Evolutionary conservation across 2,329 filamentous ascomycete species (phyloP).

Genomic region (Aciculosporium take): DNA sequence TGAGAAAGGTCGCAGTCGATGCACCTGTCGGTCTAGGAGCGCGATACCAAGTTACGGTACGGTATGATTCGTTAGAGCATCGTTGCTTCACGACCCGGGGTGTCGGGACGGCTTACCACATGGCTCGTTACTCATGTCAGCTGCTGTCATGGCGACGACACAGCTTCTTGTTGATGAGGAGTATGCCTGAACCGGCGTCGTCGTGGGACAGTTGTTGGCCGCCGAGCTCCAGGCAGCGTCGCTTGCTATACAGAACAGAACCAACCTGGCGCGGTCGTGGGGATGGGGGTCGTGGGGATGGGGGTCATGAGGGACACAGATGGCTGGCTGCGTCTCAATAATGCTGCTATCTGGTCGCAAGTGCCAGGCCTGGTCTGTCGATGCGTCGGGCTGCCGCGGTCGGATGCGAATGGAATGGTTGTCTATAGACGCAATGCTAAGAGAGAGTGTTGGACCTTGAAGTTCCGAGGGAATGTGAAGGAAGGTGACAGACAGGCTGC

Average conservation of each 20-base stretch:
- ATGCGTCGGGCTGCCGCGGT: background rate
- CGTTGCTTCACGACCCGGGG: too few species aligned
- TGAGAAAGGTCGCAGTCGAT: conserved; percentile 72
- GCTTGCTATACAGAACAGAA: background rate
- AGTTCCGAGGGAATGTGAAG: background rate
- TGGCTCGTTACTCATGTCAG: conserved; percentile 5
- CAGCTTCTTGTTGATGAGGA: background rate
- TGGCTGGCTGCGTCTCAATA: background rate
- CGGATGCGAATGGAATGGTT: background rate
- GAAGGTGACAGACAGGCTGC: background rate
- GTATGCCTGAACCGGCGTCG: background rate
- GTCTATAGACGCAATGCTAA: background rate
- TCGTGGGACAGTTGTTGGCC: background rate
- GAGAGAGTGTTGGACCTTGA: background rate
- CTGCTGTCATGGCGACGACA: conserved; percentile 2
- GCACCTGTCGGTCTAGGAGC: conserved; percentile 46
- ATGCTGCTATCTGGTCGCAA: background rate
- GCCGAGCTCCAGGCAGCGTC: background rate
- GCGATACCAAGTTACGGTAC: too few species aligned
- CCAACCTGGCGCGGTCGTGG: too few species aligned
- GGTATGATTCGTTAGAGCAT: too few species aligned
- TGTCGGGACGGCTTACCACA: conserved; percentile 4
- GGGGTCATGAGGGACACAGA: background rate
- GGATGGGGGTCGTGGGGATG: background rate
- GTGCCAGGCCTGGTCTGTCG: background rate